phyloP scores from a whole-genome alignment of 768 basidiomycete species.

The Asterophora lycoperdoides region DNA sequence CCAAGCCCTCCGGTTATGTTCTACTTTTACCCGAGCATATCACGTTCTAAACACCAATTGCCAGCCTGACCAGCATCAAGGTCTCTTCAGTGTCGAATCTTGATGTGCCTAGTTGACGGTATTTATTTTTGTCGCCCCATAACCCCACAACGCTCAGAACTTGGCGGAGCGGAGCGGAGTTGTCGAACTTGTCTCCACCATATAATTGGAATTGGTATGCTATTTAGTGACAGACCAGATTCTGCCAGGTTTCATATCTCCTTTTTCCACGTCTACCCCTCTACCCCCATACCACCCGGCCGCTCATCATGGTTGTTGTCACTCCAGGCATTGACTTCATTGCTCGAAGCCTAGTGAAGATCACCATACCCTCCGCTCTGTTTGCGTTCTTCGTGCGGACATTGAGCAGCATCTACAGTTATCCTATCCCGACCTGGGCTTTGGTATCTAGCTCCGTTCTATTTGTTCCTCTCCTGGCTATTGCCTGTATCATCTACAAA shows the following conservation, averaged over 20 bases:
- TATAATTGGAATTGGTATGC: too few relatives aligned
- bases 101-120: too few relatives aligned
- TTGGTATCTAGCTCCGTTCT: constrained; percentile 27
- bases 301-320: constrained; percentile 21
- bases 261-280: too few relatives aligned
- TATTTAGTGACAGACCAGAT: too few relatives aligned
- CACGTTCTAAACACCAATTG: too few relatives aligned
- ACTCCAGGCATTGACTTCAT: constrained; percentile 36
- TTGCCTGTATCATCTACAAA: constrained; percentile 26
- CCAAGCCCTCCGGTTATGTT: too few relatives aligned
- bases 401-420: constrained; percentile 11
- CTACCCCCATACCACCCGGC: too few relatives aligned
- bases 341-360: constrained; percentile 15
- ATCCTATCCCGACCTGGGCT: constrained; percentile 35
- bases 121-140: neutral
- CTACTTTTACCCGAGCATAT: too few relatives aligned
- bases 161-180: neutral
- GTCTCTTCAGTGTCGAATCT: too few relatives aligned
- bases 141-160: neutral
- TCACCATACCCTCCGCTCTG: constrained; percentile 17
- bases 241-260: too few relatives aligned
- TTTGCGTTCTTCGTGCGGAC: constrained; percentile 16
- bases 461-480: constrained; percentile 30
- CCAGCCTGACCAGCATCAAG: too few relatives aligned
- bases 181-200: neutral